Evolutionary conservation across 1,139 yeast genomes (phyloP).

Genomic region (Debaryomyces subglobosus): DNA sequence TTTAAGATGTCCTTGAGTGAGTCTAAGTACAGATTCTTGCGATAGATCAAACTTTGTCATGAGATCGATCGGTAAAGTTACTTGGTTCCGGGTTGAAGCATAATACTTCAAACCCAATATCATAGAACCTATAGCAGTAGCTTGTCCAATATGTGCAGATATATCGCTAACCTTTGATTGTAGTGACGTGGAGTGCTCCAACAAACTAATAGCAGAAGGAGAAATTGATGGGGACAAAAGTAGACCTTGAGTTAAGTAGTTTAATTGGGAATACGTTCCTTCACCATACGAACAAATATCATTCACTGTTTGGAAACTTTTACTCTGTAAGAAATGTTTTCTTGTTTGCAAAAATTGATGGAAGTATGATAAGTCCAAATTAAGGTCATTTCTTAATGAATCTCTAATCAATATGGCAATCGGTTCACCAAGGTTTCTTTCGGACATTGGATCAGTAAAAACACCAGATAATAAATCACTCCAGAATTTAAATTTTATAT

Average conservation of each 20-base stretch:
- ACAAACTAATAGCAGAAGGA: slow-evolving; percentile 54
- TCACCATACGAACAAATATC: slow-evolving; percentile 80
- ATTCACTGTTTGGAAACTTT: slow-evolving; percentile 52
- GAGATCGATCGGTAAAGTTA: slow-evolving; percentile 65
- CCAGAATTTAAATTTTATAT: slow-evolving; percentile 66
- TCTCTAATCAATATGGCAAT: slow-evolving; percentile 60
- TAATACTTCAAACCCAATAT: slow-evolving; percentile 65
- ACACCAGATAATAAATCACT: slow-evolving; percentile 51
- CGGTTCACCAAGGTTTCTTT: slow-evolving; percentile 60
- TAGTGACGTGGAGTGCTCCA: slow-evolving; percentile 49
- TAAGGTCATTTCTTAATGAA: slow-evolving; percentile 50
- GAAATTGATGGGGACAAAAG: slow-evolving; percentile 61
- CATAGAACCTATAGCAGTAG: slow-evolving; percentile 70
- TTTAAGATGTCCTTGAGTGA: slow-evolving; percentile 49
- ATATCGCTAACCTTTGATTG: slow-evolving; percentile 57
- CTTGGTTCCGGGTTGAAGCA: slow-evolving; percentile 51
- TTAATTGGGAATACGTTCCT: slow-evolving; percentile 75
- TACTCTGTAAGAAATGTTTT: slow-evolving; percentile 48
- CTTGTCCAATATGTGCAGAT: slow-evolving; percentile 84
- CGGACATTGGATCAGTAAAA: slow-evolving; percentile 42
- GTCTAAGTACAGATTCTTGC: slow-evolving; percentile 63
- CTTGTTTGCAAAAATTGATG: slow-evolving; percentile 66
- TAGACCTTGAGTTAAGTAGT: slow-evolving; percentile 66
- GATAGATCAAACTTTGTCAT: slow-evolving; percentile 59
- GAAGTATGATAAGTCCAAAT: slow-evolving; percentile 57